Evolutionary conservation across 1,139 yeast genomes (phyloP), one percentile per base, ranked within the genome.

Genomic region (Kluyveromyces sp.): DNA sequence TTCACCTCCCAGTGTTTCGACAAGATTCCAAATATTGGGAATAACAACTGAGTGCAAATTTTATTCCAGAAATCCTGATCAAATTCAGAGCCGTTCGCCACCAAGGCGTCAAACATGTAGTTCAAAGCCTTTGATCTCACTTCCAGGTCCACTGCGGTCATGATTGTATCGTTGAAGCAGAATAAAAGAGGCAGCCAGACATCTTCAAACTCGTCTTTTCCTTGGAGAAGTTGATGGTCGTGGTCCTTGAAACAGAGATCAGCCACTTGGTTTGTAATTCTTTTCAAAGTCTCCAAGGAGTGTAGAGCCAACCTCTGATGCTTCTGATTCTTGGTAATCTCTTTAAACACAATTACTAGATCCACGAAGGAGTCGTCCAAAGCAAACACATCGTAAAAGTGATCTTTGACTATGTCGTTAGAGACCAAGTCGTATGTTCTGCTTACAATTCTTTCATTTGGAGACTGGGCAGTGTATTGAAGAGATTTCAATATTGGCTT

Each of bases 101-200:
- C 81, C 46, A 94, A 67, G 4, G 86, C 74, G 52, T 85, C 94
- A 66, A 94, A 94, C 68, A 92, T 73, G 54, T 75, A 78, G 49
- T 80, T 83, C 56, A 92, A 71, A 0, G 97, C 96, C 46, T 89
- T 72, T 0, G 97, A 85, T 54, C 98, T 77, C 4, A 89, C 96
- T 64, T 94, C 99, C 45, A 94, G 69, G 63, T 94, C 98, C 49
- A 84, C 89, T 3, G 96, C 96, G 1, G 83, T 81, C 95, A 89
- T 86, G 29, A 89, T 85, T 8, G 92, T 83, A 52, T 84, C 88
- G 58, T 88, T 88, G 64, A 87, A 84, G 12, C 94, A 85, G 53
- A 75, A 78, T 48, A 89, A 66, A n/a, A 88, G 73, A 2, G 96
- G 96, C 67, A 83, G 85, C 71, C 71, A 67, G 2, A 66, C 55